Evolutionary conservation across 176 grass and related monocot species (phyloP).

Genomic region (Cenchrus fungigraminus): DNA sequence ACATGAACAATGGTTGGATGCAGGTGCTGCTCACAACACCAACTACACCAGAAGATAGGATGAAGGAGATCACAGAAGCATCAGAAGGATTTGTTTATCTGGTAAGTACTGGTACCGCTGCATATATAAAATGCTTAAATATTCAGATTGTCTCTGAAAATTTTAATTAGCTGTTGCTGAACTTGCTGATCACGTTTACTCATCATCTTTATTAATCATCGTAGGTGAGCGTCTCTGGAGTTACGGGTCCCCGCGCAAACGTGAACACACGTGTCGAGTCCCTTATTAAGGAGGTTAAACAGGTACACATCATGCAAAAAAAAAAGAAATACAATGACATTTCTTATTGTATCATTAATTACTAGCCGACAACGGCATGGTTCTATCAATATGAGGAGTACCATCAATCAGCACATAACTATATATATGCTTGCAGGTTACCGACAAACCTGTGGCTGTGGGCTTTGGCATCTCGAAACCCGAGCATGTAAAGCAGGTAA

Average conservation of each 20-base stretch:
- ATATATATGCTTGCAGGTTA: not conserved
- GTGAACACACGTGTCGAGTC: conserved; percentile 65
- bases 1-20: not conserved
- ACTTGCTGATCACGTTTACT: not conserved
- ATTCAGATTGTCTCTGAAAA: too few relatives aligned
- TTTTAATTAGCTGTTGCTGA: too few relatives aligned
- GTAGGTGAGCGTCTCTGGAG: conserved; percentile 72
- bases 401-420: conserved; percentile 14
- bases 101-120: conserved; percentile 32
- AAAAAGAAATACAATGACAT: too few relatives aligned
- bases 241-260: conserved; percentile 60
- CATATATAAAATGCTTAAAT: too few relatives aligned
- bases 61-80: conserved; percentile 62
- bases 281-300: conserved; percentile 75
- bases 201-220: too few relatives aligned
- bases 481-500: conserved; percentile 78
- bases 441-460: conserved; percentile 75
- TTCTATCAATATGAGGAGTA: not conserved
- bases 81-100: conserved; percentile 82
- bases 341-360: too few relatives aligned
- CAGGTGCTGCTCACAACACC: conserved; percentile 81
- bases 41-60: conserved; percentile 65
- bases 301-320: conserved; percentile 1
- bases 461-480: conserved; percentile 80
- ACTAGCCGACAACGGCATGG: not conserved